Evolutionary conservation across 345 rosid species (phyloP).

Genomic region (Eucalyptus tenuipes): DNA sequence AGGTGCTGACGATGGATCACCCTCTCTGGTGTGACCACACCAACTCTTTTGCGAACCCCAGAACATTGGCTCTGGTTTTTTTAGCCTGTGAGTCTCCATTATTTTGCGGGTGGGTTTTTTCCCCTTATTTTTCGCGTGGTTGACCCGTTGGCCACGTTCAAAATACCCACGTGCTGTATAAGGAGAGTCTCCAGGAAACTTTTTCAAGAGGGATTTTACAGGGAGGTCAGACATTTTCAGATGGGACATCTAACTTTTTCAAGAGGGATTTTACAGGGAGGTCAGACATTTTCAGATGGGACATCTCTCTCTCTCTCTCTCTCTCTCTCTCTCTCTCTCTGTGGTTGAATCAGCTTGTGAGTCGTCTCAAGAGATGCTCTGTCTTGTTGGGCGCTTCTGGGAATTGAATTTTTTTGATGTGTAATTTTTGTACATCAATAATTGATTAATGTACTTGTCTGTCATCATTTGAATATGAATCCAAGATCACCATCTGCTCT

Average conservation of each 20-base stretch:
- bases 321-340: neutral
- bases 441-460: neutral
- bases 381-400: neutral
- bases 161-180: neutral
- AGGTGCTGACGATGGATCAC: neutral
- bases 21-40: neutral
- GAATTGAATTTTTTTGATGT: neutral
- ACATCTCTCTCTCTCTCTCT: neutral
- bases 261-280: neutral
- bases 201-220: neutral
- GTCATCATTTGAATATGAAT: neutral
- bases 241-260: neutral
- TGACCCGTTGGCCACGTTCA: neutral
- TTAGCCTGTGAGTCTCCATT: neutral
- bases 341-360: neutral
- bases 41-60: neutral
- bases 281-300: neutral
- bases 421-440: neutral
- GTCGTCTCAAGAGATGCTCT: neutral
- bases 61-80: neutral
- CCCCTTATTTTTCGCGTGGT: conserved; percentile 1
- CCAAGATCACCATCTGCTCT: neutral
- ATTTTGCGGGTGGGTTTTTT: conserved; percentile 4
- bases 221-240: neutral
- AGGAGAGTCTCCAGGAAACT: neutral